Percentiles rank a stretch among this genome's conserved stretches.
Conservation (phyloP, 352 stramenopile species). For the Pythium grandisporangium region DNA sequence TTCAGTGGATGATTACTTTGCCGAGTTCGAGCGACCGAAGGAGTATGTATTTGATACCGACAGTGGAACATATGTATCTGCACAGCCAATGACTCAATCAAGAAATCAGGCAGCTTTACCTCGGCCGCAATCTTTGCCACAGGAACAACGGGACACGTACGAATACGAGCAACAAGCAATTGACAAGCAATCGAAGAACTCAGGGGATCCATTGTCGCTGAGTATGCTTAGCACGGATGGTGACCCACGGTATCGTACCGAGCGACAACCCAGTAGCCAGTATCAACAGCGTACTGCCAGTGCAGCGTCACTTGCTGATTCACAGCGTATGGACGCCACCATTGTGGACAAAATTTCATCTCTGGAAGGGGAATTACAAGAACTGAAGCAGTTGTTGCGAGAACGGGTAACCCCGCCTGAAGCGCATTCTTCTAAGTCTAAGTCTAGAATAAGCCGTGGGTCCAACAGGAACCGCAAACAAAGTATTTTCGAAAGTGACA, state of each 20-base stretch:
- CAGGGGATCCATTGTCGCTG: not conserved
- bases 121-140: not conserved
- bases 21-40: conserved; percentile 64
- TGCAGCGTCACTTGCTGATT: too few relatives aligned
- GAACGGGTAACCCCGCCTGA: conserved; percentile 15
- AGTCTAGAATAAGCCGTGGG: too few relatives aligned
- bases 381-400: conserved; percentile 58
- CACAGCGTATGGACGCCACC: conserved; percentile 31
- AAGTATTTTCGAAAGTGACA: conserved; percentile 66
- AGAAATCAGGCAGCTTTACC: not conserved
- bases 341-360: conserved; percentile 80
- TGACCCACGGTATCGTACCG: not conserved
- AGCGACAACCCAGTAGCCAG: too few relatives aligned
- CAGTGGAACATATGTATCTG: conserved; percentile 45
- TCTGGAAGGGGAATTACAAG: conserved; percentile 50
- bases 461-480: too few relatives aligned
- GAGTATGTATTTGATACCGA: conserved; percentile 65
- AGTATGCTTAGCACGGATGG: not conserved
- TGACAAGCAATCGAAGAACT: not conserved
- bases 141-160: not conserved
- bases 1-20: conserved; percentile 68
- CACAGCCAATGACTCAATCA: conserved; percentile 1
- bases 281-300: too few relatives aligned
- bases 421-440: too few relatives aligned
- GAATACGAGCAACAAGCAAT: not conserved